Percentiles rank a stretch among this genome's conserved stretches.
These are phyloP conservation scores for Starmerella floris DNA, from an alignment of 805 yeast genomes.

Conservation along the genomic window DNA sequence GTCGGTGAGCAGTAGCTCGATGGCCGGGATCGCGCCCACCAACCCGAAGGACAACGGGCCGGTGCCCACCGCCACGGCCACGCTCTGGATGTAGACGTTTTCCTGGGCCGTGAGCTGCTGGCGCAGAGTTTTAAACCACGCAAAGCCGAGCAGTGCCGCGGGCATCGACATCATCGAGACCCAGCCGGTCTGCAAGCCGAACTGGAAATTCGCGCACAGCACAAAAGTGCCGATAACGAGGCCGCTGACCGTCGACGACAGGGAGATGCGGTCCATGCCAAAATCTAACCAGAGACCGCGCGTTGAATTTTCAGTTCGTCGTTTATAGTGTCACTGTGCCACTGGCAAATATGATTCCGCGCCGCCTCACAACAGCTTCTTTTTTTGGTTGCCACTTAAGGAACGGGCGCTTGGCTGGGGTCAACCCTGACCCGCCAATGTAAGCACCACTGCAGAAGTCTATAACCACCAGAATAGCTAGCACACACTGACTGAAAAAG, in stretches of 20 bases:
- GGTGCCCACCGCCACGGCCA: slow-evolving; percentile 94
- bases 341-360: no score
- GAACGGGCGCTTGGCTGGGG: no score
- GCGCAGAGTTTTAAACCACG: slow-evolving; percentile 54
- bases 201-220: slow-evolving; percentile 80
- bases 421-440: no score
- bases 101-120: slow-evolving; percentile 60
- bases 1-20: slow-evolving; percentile 67
- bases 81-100: slow-evolving; percentile 80
- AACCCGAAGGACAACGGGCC: slow-evolving; percentile 93
- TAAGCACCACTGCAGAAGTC: no score
- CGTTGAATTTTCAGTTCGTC: no score
- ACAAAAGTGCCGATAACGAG: slow-evolving; percentile 76
- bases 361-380: no score
- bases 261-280: slow-evolving; percentile 35
- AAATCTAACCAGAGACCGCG: no score
- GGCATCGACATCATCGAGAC: slow-evolving; percentile 98
- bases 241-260: slow-evolving; percentile 64
- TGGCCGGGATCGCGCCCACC: slow-evolving; percentile 91
- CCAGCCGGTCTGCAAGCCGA: slow-evolving; percentile 97
- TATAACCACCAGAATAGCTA: no score
- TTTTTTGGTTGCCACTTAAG: no score
- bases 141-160: slow-evolving; percentile 75
- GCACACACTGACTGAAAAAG: no score
- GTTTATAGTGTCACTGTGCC: no score